phyloP scores from a whole-genome alignment of 345 rosid species.

The Murraya paniculata region DNA sequence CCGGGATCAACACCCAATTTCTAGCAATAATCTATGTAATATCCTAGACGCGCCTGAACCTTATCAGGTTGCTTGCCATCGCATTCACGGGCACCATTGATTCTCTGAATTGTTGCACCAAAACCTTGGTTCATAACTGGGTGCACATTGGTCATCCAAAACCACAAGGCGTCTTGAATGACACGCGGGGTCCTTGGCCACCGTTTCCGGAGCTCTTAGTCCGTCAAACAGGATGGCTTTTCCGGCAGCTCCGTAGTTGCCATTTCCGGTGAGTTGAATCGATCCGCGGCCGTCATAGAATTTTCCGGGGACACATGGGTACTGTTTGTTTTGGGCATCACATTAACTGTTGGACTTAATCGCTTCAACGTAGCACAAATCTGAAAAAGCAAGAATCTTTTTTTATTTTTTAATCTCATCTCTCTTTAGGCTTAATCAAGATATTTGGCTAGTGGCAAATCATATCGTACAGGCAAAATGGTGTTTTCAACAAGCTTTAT shows the following conservation, averaged over 20 bases:
- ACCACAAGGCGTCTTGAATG: slow-evolving; percentile 81
- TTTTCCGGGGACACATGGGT: slow-evolving; percentile 56
- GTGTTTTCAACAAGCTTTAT: no score
- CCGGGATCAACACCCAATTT: slow-evolving; percentile 5
- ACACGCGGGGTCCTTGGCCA: slow-evolving; percentile 53
- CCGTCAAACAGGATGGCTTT: slow-evolving; percentile 49
- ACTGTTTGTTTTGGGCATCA: slow-evolving; percentile 34
- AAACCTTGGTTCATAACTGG: slow-evolving; percentile 48
- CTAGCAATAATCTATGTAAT: slow-evolving; percentile 1
- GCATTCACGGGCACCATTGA: neutral
- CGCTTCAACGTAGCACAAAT: neutral
- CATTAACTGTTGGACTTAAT: slow-evolving; percentile 39
- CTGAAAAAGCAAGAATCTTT: neutral
- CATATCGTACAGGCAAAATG: no score
- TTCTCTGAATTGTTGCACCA: slow-evolving; percentile 5
- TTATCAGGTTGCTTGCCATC: neutral
- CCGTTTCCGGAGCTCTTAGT: slow-evolving; percentile 53
- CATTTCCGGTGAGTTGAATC: slow-evolving; percentile 64
- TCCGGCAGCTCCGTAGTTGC: slow-evolving; percentile 69
- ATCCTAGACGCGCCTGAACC: neutral
- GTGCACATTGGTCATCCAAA: slow-evolving; percentile 53
- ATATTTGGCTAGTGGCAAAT: no score
- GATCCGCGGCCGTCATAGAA: slow-evolving; percentile 69
- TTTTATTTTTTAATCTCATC: no score
- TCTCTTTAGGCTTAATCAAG: neutral